Evolutionary conservation across 169 alveolate species (phyloP).

Genomic region (Theileria annulata): DNA sequence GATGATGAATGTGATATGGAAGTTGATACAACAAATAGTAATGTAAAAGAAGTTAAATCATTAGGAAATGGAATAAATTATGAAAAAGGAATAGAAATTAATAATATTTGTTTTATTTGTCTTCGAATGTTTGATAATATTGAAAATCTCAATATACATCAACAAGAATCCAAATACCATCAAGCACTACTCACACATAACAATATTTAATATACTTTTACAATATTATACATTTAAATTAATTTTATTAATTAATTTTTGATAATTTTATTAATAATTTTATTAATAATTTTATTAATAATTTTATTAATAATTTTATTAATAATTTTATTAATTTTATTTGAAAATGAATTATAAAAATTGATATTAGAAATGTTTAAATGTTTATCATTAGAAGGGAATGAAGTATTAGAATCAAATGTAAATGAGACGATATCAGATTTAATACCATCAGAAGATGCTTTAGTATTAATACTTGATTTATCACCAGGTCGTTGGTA

Average conservation of each 20-base stretch:
- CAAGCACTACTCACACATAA: constrained; percentile 40
- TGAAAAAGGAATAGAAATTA: background rate
- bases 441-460: constrained; percentile 9
- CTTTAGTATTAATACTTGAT: constrained; percentile 59
- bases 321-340: too few relatives aligned
- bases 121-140: constrained; percentile 62
- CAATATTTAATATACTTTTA: background rate
- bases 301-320: too few relatives aligned
- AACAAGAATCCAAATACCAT: constrained; percentile 67
- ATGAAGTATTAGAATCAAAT: background rate
- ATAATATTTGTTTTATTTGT: constrained; percentile 68
- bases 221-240: background rate
- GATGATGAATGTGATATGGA: constrained; percentile 62
- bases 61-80: background rate
- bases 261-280: too few relatives aligned
- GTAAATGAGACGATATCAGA: background rate
- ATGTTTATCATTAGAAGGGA: background rate
- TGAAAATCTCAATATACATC: constrained; percentile 68
- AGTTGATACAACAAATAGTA: background rate
- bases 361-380: background rate
- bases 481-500: constrained; percentile 61
- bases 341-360: background rate
- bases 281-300: too few relatives aligned
- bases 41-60: background rate
- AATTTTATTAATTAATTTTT: background rate